These are phyloP conservation scores for Pythium utonaiense DNA, from an alignment of 352 stramenopile genomes.

Conservation along the genomic window DNA sequence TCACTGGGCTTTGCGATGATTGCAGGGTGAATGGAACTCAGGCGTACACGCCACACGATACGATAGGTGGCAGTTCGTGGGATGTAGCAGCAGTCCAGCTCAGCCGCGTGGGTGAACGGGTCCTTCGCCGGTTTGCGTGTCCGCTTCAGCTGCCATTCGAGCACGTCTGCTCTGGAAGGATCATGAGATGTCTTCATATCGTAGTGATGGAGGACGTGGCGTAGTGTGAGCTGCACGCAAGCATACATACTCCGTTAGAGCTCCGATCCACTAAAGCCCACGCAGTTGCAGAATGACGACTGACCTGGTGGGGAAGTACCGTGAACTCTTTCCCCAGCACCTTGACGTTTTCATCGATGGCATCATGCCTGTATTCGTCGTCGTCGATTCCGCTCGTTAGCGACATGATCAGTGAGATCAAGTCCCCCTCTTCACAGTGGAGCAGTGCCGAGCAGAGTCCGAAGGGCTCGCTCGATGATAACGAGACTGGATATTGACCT, in stretches of 20 bases:
- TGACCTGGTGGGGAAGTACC: conserved; percentile 8
- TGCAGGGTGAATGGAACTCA: neutral
- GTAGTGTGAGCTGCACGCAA: neutral
- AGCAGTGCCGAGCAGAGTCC: conserved; percentile 9
- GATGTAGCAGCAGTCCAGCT: conserved; percentile 4
- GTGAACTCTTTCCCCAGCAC: conserved; percentile 14
- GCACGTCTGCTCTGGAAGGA: neutral
- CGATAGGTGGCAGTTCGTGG: conserved; percentile 5
- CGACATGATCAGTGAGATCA: neutral
- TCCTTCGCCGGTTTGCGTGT: neutral
- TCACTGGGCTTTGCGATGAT: neutral
- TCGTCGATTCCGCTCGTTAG: neutral
- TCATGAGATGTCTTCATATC: neutral
- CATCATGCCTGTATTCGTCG: neutral
- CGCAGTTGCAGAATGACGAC: neutral
- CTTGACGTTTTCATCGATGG: neutral
- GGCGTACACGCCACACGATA: conserved; percentile 15
- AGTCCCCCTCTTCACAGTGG: conserved; percentile 16
- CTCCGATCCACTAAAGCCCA: too few relatives aligned
- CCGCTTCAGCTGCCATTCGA: conserved; percentile 4
- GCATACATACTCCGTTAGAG: neutral
- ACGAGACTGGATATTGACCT: neutral
- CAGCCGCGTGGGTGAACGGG: neutral
- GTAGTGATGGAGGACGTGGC: conserved; percentile 5
- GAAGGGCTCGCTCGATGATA: neutral